Conservation (phyloP, 805 yeast species). For the Ogataea pini region DNA sequence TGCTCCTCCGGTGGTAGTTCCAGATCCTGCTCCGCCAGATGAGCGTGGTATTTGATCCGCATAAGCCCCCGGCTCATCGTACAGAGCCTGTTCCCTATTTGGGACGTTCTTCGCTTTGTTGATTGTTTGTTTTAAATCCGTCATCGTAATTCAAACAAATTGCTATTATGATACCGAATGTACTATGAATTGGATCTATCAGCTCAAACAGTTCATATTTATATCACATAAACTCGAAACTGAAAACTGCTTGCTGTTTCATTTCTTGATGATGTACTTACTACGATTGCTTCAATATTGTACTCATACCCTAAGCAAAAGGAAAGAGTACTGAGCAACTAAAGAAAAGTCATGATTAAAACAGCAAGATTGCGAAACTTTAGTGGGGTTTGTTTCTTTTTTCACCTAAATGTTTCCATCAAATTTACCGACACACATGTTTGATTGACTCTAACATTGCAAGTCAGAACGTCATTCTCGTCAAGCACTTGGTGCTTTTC, state of each 20-base stretch:
- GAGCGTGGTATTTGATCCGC: constrained; percentile 6
- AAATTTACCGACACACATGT: neutral
- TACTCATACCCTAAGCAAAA: neutral
- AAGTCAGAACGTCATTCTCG: neutral
- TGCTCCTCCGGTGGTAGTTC: neutral
- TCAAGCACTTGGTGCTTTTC: neutral
- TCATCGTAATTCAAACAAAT: neutral
- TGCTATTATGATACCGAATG: too few relatives aligned
- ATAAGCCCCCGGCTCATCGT: constrained; percentile 4
- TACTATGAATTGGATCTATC: too few relatives aligned
- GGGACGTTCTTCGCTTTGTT: constrained; percentile 2
- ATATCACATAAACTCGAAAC: neutral
- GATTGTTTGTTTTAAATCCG: neutral
- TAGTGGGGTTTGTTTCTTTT: neutral
- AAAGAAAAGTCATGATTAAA: neutral
- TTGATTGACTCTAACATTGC: neutral
- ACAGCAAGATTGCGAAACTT: neutral
- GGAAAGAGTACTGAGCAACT: neutral
- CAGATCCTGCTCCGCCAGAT: neutral
- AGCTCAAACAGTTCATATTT: neutral
- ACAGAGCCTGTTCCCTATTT: neutral
- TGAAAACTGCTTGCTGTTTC: constrained; percentile 1
- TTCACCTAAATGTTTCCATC: neutral
- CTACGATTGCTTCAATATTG: neutral
- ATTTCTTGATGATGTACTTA: too few relatives aligned